These are phyloP conservation scores for Aquilaria malaccensis DNA, from an alignment of 345 rosid species.

Conservation along the genomic window DNA sequence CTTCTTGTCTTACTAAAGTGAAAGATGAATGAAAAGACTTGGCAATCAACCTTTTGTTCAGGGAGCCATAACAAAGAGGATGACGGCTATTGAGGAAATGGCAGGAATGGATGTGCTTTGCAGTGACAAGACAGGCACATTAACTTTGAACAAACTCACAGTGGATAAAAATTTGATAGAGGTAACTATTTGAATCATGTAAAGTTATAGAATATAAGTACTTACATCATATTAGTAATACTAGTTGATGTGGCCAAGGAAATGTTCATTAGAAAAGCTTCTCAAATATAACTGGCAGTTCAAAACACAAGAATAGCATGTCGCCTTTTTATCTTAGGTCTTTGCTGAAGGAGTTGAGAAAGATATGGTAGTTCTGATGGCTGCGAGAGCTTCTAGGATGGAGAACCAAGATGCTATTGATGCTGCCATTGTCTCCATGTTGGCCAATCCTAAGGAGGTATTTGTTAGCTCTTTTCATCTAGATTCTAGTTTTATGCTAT, in stretches of 20 bases:
- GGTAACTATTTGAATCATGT: constrained; percentile 28
- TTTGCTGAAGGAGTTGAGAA: constrained; percentile 51
- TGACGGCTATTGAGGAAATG: constrained; percentile 99
- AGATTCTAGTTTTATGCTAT: not conserved
- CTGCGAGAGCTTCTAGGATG: constrained; percentile 88
- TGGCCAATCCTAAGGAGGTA: constrained; percentile 90
- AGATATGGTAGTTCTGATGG: constrained; percentile 76
- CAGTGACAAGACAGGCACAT: constrained; percentile 93
- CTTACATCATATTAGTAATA: too few relatives aligned
- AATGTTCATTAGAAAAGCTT: too few relatives aligned
- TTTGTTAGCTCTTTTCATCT: too few relatives aligned
- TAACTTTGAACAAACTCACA: constrained; percentile 85
- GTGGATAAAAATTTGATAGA: constrained; percentile 78
- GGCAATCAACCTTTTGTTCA: constrained; percentile 10
- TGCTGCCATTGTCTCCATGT: constrained; percentile 77
- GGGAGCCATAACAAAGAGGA: constrained; percentile 94
- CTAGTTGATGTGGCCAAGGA: too few relatives aligned
- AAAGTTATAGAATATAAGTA: not conserved
- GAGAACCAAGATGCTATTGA: constrained; percentile 97
- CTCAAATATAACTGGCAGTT: too few relatives aligned
- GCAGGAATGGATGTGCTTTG: constrained; percentile 97
- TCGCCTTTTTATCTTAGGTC: constrained; percentile 30
- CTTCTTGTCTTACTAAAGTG: not conserved
- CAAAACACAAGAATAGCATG: too few relatives aligned
- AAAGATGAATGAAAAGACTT: not conserved